Base-by-base conservation (phyloP, 2,329 filamentous ascomycete genomes). In the Aspergillus chevalieri region DNA sequence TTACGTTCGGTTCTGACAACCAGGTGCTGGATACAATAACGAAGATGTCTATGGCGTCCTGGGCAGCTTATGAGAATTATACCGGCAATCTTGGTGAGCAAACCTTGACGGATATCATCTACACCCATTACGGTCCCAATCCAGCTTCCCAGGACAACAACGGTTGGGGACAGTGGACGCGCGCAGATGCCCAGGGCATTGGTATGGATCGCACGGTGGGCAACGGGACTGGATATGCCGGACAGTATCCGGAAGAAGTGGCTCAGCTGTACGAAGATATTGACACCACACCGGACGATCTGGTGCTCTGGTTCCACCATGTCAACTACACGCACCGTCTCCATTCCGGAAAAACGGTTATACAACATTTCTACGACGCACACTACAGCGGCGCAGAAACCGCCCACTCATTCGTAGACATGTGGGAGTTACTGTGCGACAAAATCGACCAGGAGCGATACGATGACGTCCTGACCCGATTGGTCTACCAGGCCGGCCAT, bases 271-370 rank as follows among this genome's bases (percentile, higher is more conserved):
- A 78, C 60, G 84, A 88, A 56, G 67, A 77, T 41, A 70, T 82
- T 15, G 75, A 78, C 12, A 83, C 79, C 0, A 87, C 84, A 0
- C 84, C 84, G 0, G 85, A 87, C 52, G 73, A 87, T 19, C 70
- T 88, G 1, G 65, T 88, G 2, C 71, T 88, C 2, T 89, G 85
- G 85, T 88, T 88, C 68, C 85, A 88, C 63, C 85, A 89, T 59
- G 82, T 88, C 0, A 77, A 78, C 3, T 89, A 86, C 62, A 85
- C 81, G 0, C 79, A 85, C 36, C 65, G 63, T 6, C 74, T 88
- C 1, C 74, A 82, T 8, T 81, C 78, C 0, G 82, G 83, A 9
- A 80, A 84, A 65, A 85, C 84, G 0, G 82, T 88, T 2, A 84
- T 84, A 46, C 82, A 84, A 58, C 80, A 84, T 58, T 83, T 84